phyloP scores from a whole-genome alignment of 371 early-diverging fungal species.

The Rhizopus microsporus region DNA sequence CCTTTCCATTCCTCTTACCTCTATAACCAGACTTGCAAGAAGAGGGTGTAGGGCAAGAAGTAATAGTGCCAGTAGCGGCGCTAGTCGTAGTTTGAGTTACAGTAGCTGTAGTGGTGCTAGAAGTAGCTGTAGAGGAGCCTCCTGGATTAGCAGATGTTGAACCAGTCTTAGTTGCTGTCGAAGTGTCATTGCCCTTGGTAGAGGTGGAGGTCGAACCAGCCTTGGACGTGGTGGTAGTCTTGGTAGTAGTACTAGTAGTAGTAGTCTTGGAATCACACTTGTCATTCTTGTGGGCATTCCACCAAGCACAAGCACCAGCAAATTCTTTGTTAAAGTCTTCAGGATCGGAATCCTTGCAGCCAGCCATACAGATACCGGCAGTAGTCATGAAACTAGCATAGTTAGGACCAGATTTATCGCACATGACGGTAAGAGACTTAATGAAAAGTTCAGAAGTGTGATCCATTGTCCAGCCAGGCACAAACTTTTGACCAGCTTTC shows the following conservation, averaged over 20 bases:
- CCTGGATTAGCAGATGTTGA: not conserved
- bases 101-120: slow-evolving; percentile 1
- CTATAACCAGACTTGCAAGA: slow-evolving; percentile 12
- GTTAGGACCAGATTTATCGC: slow-evolving; percentile 28
- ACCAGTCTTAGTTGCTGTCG: slow-evolving; percentile 1
- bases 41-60: slow-evolving; percentile 1
- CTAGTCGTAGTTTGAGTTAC: slow-evolving; percentile 3
- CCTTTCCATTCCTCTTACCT: slow-evolving; percentile 11
- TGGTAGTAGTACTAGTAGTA: slow-evolving; percentile 8
- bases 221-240: slow-evolving; percentile 1
- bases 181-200: not conserved
- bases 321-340: slow-evolving; percentile 27
- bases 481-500: slow-evolving; percentile 21
- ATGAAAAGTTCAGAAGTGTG: slow-evolving; percentile 32
- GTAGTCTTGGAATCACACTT: slow-evolving; percentile 12
- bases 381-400: slow-evolving; percentile 38
- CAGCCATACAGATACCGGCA: slow-evolving; percentile 41
- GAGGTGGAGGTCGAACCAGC: not conserved
- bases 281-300: slow-evolving; percentile 20
- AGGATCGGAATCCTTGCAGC: slow-evolving; percentile 24
- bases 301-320: slow-evolving; percentile 29
- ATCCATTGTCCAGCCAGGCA: slow-evolving; percentile 33
- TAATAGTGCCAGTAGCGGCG: slow-evolving; percentile 8
- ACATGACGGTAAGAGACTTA: slow-evolving; percentile 31
- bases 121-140: slow-evolving; percentile 4